A percentile compares a stretch with the other conserved stretches of the same genome.
Evolutionary conservation across 2,329 filamentous ascomycete species (phyloP).

Genomic region (Mariannaea elegans): DNA sequence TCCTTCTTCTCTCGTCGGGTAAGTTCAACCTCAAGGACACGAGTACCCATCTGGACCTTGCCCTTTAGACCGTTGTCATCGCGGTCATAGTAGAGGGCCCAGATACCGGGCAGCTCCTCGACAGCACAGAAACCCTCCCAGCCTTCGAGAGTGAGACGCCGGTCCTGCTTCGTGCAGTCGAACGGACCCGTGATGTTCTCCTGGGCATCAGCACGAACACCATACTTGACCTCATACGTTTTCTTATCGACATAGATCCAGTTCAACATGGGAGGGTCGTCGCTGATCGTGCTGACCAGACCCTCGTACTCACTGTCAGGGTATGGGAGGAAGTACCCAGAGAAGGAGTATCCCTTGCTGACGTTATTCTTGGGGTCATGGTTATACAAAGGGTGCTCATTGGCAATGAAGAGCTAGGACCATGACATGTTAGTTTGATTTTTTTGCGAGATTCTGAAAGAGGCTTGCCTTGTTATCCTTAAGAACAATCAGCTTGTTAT

Average conservation of each 20-base stretch:
- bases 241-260: constrained; percentile 59
- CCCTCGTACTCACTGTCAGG: constrained; percentile 59
- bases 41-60: constrained; percentile 57
- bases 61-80: constrained; percentile 55
- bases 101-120: constrained; percentile 51
- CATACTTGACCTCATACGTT: constrained; percentile 58
- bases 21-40: constrained; percentile 65
- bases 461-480: constrained; percentile 50
- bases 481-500: constrained; percentile 55
- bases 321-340: constrained; percentile 66
- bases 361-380: constrained; percentile 49
- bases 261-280: constrained; percentile 59
- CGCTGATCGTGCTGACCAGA: constrained; percentile 58
- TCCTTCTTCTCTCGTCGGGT: constrained; percentile 59
- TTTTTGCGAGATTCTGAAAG: neutral
- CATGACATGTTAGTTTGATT: constrained; percentile 3
- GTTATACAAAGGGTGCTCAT: constrained; percentile 39
- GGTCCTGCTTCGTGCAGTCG: constrained; percentile 62
- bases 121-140: constrained; percentile 62
- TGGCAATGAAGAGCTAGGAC: constrained; percentile 41
- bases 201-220: constrained; percentile 53
- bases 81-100: constrained; percentile 58
- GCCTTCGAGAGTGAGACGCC: constrained; percentile 57
- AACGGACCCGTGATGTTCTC: constrained; percentile 57
- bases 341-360: constrained; percentile 61